A percentile compares a stretch with the other conserved stretches of the same genome.
Conservation (phyloP, 495 filamentous ascomycete genomes). For the Neurospora pannonica region DNA sequence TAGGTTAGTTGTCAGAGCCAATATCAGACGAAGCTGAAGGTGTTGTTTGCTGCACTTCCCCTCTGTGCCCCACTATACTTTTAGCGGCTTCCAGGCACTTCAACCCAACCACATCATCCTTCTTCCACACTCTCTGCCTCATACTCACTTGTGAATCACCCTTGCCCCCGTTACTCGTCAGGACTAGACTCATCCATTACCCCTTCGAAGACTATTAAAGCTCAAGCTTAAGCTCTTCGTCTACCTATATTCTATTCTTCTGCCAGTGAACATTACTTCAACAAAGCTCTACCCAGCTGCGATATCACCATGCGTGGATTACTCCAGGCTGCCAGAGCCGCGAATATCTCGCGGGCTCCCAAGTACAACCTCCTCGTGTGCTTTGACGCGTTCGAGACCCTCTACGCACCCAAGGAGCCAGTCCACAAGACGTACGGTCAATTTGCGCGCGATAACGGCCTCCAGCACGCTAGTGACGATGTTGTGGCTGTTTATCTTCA, state of each 20-base stretch:
- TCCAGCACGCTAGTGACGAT: slow-evolving; percentile 27
- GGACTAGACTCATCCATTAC: neutral
- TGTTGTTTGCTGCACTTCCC: neutral
- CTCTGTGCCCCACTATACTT: neutral
- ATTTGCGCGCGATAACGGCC: slow-evolving; percentile 48
- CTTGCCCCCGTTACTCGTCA: neutral
- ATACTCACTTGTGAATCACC: neutral
- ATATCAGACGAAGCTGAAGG: neutral
- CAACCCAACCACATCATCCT: neutral
- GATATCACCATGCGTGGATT: neutral
- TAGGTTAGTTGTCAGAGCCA: neutral
- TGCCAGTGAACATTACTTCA: neutral
- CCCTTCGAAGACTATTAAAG: neutral
- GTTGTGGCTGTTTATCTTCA: slow-evolving; percentile 26
- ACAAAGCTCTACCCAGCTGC: neutral
- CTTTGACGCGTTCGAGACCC: slow-evolving; percentile 71
- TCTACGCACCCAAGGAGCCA: slow-evolving; percentile 54
- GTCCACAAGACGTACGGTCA: slow-evolving; percentile 55
- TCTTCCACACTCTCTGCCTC: neutral
- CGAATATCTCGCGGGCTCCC: neutral
- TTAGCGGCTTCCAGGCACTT: neutral
- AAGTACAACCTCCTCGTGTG: slow-evolving; percentile 46
- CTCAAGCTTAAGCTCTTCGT: neutral
- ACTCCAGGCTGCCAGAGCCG: neutral
- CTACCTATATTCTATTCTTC: neutral